Evolutionary conservation across 495 filamentous ascomycete species (phyloP).

Genomic region (Talaromyces nanjingensis): DNA sequence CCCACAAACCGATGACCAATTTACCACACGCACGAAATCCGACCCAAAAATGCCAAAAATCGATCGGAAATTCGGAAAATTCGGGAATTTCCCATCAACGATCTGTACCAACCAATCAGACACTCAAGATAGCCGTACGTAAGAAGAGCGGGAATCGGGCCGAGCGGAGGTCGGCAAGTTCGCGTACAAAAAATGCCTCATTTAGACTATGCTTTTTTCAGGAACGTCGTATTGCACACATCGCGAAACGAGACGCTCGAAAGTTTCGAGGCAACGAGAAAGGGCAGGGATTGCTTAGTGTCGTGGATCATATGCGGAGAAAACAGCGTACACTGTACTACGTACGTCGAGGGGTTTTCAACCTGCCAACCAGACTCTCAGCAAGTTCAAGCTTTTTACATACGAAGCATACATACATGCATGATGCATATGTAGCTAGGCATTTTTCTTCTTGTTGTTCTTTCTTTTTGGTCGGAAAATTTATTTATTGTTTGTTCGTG

Average conservation of each 20-base stretch:
- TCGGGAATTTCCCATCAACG: not conserved
- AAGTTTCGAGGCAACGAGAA: not conserved
- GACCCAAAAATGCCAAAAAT: not conserved
- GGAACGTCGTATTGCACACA: not conserved
- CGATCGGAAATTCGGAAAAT: not conserved
- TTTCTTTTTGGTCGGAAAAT: not conserved
- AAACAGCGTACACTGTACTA: not conserved
- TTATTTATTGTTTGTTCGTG: not conserved
- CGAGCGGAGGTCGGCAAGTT: not conserved
- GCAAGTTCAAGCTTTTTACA: not conserved
- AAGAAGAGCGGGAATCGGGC: not conserved
- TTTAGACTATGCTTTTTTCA: not conserved
- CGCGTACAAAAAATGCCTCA: not conserved
- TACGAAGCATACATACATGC: not conserved
- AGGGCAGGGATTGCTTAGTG: not conserved
- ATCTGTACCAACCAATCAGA: not conserved
- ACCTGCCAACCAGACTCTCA: not conserved
- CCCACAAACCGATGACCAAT: not conserved
- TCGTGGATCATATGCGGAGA: not conserved
- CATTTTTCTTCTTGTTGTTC: not conserved
- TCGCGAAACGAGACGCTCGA: not conserved
- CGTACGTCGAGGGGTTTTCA: too few relatives aligned
- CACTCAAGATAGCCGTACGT: not conserved
- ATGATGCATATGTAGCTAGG: not conserved
- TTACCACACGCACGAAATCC: not conserved